phyloP scores from a whole-genome alignment of 805 yeast genomes.

The Candida glaebosa region DNA sequence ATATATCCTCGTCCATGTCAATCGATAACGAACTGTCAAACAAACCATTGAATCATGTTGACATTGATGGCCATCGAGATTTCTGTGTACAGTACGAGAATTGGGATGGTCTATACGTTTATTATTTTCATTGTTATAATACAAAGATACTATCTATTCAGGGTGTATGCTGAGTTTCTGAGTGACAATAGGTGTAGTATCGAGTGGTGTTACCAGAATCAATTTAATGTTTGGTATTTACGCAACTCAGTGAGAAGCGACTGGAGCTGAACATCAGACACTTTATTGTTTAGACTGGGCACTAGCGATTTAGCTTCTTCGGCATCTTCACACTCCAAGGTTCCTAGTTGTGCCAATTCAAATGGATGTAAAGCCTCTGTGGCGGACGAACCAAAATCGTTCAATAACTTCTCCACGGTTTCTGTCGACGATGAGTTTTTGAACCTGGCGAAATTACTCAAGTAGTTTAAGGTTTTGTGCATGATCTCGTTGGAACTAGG shows the following conservation, averaged over 20 bases:
- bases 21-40: too few relatives aligned
- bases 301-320: constrained; percentile 95
- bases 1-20: constrained; percentile 53
- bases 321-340: constrained; percentile 91
- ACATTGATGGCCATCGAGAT: not conserved
- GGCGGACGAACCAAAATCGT: constrained; percentile 57
- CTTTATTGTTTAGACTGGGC: constrained; percentile 80
- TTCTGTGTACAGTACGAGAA: not conserved
- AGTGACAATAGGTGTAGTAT: too few relatives aligned
- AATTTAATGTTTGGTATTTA: constrained; percentile 41
- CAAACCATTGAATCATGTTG: not conserved
- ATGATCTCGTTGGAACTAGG: constrained; percentile 84
- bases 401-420: constrained; percentile 85
- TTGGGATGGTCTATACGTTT: too few relatives aligned
- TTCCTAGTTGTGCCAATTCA: constrained; percentile 88
- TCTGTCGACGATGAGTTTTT: constrained; percentile 89
- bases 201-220: too few relatives aligned
- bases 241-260: constrained; percentile 84
- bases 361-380: constrained; percentile 76
- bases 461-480: constrained; percentile 85
- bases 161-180: not conserved
- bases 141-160: not conserved
- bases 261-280: constrained; percentile 82
- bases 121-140: too few relatives aligned
- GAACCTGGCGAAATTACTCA: constrained; percentile 83